Evolutionary conservation across 2,329 filamentous ascomycete species (phyloP).

Genomic region (Cryphonectria japonica): DNA sequence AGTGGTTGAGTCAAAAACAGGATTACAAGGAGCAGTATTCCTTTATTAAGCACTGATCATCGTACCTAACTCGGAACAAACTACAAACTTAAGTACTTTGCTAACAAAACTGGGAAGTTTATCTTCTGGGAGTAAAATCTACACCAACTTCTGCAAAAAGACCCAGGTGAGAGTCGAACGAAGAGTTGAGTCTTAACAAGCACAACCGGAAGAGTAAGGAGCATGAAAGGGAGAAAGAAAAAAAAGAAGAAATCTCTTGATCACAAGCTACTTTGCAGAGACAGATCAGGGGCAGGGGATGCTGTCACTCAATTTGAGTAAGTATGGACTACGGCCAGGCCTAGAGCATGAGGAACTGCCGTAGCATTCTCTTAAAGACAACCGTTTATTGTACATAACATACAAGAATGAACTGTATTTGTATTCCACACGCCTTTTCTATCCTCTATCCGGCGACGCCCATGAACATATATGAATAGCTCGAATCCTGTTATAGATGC

Average conservation of each 20-base stretch:
- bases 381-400: neutral
- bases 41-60: neutral
- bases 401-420: neutral
- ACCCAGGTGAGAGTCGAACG: neutral
- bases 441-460: neutral
- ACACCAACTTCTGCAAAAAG: no score
- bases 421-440: neutral
- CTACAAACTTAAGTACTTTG: neutral
- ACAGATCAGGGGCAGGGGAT: neutral
- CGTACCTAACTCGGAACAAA: neutral
- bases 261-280: neutral
- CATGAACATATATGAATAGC: neutral
- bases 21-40: neutral
- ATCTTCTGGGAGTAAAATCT: neutral
- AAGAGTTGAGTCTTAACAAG: neutral
- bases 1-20: neutral
- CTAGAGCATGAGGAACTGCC: neutral
- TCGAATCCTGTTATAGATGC: neutral
- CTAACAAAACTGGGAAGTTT: neutral
- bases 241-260: neutral
- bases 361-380: neutral
- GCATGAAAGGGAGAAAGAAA: no score
- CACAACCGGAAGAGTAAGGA: neutral
- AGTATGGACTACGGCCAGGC: neutral
- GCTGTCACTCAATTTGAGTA: neutral